Percentiles rank a stretch among this genome's conserved stretches.
These are phyloP conservation scores for Datura wrightii DNA, from an alignment of 257 asterid genomes.

Conservation along the genomic window DNA sequence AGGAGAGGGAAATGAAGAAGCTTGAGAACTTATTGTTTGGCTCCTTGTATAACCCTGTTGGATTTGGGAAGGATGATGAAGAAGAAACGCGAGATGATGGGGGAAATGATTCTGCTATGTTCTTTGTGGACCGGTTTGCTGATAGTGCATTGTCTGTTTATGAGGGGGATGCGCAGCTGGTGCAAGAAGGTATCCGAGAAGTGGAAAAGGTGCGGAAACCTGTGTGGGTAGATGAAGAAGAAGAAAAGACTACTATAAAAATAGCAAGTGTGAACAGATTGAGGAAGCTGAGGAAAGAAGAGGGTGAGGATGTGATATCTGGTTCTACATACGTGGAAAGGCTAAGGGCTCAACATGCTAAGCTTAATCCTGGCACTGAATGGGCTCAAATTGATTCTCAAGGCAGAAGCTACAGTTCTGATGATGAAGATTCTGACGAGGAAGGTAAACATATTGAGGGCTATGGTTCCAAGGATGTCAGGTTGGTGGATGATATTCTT, in stretches of 20 bases:
- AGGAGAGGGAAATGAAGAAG: conserved; percentile 69
- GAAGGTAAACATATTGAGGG: conserved; percentile 38
- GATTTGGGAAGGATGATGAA: conserved; percentile 61
- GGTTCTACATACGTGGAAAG: conserved; percentile 72
- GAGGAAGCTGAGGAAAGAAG: conserved; percentile 82
- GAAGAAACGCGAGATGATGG: conserved; percentile 49
- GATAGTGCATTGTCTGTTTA: conserved; percentile 61
- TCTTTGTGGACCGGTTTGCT: conserved; percentile 68
- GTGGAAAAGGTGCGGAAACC: conserved; percentile 57
- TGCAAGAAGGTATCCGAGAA: conserved; percentile 38
- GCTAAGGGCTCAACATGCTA: conserved; percentile 86
- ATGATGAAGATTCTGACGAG: conserved; percentile 65
- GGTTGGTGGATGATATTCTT: conserved; percentile 57
- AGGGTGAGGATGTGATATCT: conserved; percentile 68
- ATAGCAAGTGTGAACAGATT: conserved; percentile 77
- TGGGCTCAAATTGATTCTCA: conserved; percentile 72
- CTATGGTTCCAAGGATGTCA: conserved; percentile 43
- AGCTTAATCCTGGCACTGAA: conserved; percentile 86
- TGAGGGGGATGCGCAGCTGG: conserved; percentile 54
- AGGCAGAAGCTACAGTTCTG: conserved; percentile 50
- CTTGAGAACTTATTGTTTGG: conserved; percentile 74
- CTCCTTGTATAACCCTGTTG: conserved; percentile 66
- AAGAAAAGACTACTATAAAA: conserved; percentile 62
- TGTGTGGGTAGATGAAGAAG: conserved; percentile 90
- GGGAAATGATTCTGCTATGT: conserved; percentile 57